phyloP scores from a whole-genome alignment of 495 filamentous ascomycete genomes.

The Parathielavia appendiculata region DNA sequence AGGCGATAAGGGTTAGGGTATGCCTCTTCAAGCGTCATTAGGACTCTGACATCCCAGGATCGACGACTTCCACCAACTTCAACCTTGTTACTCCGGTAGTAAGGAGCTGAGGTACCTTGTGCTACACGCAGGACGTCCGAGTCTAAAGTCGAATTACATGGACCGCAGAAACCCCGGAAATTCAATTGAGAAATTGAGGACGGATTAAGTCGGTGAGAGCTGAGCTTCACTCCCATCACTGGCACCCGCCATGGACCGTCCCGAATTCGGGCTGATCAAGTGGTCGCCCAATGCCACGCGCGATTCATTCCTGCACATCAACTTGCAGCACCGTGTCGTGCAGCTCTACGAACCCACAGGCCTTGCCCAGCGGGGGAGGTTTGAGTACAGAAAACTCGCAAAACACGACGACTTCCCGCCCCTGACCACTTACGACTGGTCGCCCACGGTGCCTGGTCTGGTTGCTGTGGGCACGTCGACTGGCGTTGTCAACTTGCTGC shows the following conservation, averaged over 20 bases:
- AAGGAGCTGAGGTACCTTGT: too few relatives aligned
- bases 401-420: slow-evolving; percentile 76
- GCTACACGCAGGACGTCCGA: not conserved
- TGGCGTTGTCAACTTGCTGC: slow-evolving; percentile 77
- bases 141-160: not conserved
- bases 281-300: slow-evolving; percentile 78
- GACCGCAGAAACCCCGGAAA: not conserved
- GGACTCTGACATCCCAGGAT: too few relatives aligned
- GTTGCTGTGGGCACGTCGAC: slow-evolving; percentile 80
- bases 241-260: slow-evolving; percentile 43
- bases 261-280: slow-evolving; percentile 58
- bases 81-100: too few relatives aligned
- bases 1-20: slow-evolving; percentile 17
- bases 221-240: not conserved
- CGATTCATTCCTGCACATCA: slow-evolving; percentile 73
- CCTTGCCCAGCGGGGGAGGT: slow-evolving; percentile 46
- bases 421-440: slow-evolving; percentile 95
- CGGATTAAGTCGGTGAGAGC: not conserved
- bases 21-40: not conserved
- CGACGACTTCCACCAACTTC: not conserved
- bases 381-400: slow-evolving; percentile 63
- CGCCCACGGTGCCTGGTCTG: slow-evolving; percentile 60
- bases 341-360: slow-evolving; percentile 69
- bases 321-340: slow-evolving; percentile 72
- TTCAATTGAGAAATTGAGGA: not conserved